These are phyloP conservation scores for Cladosporium sp. DNA, from an alignment of 2,329 filamentous ascomycete species.

Conservation along the genomic window DNA sequence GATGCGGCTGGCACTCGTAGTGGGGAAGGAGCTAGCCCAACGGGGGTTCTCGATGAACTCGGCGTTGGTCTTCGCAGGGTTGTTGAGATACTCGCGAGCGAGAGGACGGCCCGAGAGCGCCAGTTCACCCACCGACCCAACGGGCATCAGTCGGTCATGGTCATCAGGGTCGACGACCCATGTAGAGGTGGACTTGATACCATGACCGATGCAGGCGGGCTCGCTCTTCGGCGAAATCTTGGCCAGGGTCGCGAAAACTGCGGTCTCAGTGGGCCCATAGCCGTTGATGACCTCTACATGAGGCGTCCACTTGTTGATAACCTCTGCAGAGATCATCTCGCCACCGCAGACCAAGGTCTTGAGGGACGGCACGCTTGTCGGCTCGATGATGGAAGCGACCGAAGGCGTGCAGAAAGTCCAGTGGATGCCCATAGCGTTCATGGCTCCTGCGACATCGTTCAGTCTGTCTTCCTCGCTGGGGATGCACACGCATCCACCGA, in stretches of 20 bases:
- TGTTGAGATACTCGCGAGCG: conserved; percentile 17
- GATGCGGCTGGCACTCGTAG: conserved; percentile 3
- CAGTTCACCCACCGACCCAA: conserved; percentile 15
- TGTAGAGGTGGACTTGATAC: conserved; percentile 4
- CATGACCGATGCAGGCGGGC: conserved; percentile 11
- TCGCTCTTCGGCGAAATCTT: conserved; percentile 5
- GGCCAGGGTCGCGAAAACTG: conserved; percentile 11
- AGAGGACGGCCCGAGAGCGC: conserved; percentile 17
- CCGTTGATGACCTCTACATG: conserved; percentile 16
- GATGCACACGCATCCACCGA: conserved; percentile 44
- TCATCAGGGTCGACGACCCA: conserved; percentile 16
- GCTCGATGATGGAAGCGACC: conserved; percentile 35
- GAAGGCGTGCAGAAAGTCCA: conserved; percentile 42
- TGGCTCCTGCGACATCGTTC: conserved; percentile 41
- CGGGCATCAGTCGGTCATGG: conserved; percentile 12
- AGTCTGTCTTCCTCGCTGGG: conserved; percentile 41
- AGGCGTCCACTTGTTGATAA: conserved; percentile 16
- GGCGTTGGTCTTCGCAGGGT: conserved; percentile 8
- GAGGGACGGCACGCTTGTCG: conserved; percentile 33
- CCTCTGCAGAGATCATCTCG: conserved; percentile 18
- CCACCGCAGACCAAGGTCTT: conserved; percentile 34
- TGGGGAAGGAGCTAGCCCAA: conserved; percentile 2
- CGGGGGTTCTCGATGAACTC: conserved; percentile 9
- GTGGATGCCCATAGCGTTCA: conserved; percentile 34
- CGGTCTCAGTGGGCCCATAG: conserved; percentile 18